These are phyloP conservation scores for Tanacetum coccineum DNA, from an alignment of 129 eudicot species.

Conservation along the genomic window DNA sequence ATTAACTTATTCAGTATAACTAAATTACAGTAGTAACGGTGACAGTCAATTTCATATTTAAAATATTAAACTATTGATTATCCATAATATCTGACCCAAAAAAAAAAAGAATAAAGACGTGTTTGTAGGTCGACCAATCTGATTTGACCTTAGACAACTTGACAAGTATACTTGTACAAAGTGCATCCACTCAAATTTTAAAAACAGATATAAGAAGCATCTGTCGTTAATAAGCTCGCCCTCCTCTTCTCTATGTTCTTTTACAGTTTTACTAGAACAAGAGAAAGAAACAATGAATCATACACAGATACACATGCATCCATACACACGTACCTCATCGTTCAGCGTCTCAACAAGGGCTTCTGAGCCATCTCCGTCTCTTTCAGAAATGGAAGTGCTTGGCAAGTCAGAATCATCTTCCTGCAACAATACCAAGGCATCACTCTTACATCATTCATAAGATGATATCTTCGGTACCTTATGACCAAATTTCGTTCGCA, in stretches of 20 bases:
- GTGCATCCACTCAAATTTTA: too few species aligned
- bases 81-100: too few species aligned
- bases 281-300: not conserved
- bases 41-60: too few species aligned
- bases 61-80: too few species aligned
- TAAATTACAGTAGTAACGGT: not conserved
- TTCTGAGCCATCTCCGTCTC: slow-evolving; percentile 47
- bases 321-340: slow-evolving; percentile 50
- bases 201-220: too few species aligned
- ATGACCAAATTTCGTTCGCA: too few species aligned
- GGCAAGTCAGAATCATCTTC: slow-evolving; percentile 32
- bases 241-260: slow-evolving; percentile 11
- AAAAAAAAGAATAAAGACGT: too few species aligned
- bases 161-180: too few species aligned
- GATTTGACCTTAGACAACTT: too few species aligned
- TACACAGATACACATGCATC: not conserved
- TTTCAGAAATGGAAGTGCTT: slow-evolving; percentile 23
- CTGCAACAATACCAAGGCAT: slow-evolving; percentile 26
- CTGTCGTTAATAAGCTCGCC: too few species aligned
- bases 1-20: not conserved
- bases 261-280: not conserved
- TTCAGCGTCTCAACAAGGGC: slow-evolving; percentile 58
- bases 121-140: not conserved
- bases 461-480: too few species aligned
- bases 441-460: too few species aligned